A percentile compares a stretch with the other conserved stretches of the same genome.
Conservation (phyloP, 1,284 basidiomycete genomes). For the Stereum hirsutum region DNA sequence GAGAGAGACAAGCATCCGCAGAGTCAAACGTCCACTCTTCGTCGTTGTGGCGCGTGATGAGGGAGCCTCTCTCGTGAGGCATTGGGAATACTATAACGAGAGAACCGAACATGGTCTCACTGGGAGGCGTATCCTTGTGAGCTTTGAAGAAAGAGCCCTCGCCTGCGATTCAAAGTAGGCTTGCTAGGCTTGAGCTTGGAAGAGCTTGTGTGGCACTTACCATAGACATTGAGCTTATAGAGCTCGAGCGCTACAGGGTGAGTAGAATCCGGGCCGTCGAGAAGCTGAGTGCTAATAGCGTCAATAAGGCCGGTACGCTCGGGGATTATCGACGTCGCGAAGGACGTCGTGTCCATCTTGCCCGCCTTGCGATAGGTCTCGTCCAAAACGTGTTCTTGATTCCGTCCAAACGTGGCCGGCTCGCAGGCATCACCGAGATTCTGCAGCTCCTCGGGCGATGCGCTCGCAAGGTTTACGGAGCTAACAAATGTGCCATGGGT, state of each 20-base stretch:
- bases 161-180: constrained; percentile 14
- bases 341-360: constrained; percentile 16
- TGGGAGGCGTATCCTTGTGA: constrained; percentile 30
- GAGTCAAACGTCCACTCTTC: constrained; percentile 27
- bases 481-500: too few species aligned
- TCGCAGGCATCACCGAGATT: constrained; percentile 15
- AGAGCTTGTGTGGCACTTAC: too few species aligned
- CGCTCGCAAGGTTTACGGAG: too few species aligned
- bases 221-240: constrained; percentile 22
- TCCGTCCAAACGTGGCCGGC: constrained; percentile 15
- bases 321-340: constrained; percentile 12
- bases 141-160: constrained; percentile 32
- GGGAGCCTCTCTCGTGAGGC: constrained; percentile 27
- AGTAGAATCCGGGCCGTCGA: constrained; percentile 8
- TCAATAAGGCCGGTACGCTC: too few species aligned
- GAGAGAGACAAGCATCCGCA: constrained; percentile 11
- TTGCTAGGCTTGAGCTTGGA: too few species aligned
- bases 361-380: constrained; percentile 17
- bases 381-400: constrained; percentile 14
- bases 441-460: too few species aligned
- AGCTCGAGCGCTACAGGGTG: constrained; percentile 14
- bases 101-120: constrained; percentile 34
- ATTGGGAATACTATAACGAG: constrained; percentile 34
- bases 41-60: constrained; percentile 23
- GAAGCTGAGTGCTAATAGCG: constrained; percentile 12